Evolutionary conservation across 2,329 filamentous ascomycete genomes (phyloP), one percentile per base, ranked within the genome.

Genomic region (Alternaria incomplexa): DNA sequence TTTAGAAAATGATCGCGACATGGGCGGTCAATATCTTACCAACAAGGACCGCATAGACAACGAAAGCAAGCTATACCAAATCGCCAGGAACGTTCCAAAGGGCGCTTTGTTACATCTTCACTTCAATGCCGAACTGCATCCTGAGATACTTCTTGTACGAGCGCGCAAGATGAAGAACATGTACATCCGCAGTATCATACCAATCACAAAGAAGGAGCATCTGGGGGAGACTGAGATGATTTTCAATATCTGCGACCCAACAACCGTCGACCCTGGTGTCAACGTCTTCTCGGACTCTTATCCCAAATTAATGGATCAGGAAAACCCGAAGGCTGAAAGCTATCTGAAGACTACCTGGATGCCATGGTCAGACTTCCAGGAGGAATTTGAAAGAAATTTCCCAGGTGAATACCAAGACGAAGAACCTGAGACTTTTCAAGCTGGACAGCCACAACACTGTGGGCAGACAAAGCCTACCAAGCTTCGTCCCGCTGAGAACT

Each of bases 21-120:
- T 84, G 81, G 83, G 83, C 10, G 83, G 82, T 8, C 81, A 81
- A 36, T 84, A 83, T 60, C 73, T 84, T 4, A 80, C 80, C 20
- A 83, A 83, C 70, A 81, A 80, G 62, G 65, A 73, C 4, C 76
- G 80, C 2, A 83, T 84, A 51, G 77, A 82, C 47, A 77, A 84
- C 40, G 56, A 83, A 50, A 91, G 90, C 9, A 77, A 81, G 46
- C 73, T 93, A 13, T 87, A 89, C 68, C 68, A 82, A 26, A 84
- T 90, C 25, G 86, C 88, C 6, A 81, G 81, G 30, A 73, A 77
- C 60, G 86, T 91, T 82, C 91, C 91, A 45, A 93, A 93, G 77
- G 91, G 90, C 3, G 86, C 86, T 0, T 89, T 93, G 73, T 82
- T 93, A 23, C 91, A 93, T 76, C 86, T 93, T 23, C 91, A 93